A percentile compares a stretch with the other conserved stretches of the same genome.
phyloP scores from a whole-genome alignment of 1,284 basidiomycete species.

The Mycosarcoma maydis region DNA sequence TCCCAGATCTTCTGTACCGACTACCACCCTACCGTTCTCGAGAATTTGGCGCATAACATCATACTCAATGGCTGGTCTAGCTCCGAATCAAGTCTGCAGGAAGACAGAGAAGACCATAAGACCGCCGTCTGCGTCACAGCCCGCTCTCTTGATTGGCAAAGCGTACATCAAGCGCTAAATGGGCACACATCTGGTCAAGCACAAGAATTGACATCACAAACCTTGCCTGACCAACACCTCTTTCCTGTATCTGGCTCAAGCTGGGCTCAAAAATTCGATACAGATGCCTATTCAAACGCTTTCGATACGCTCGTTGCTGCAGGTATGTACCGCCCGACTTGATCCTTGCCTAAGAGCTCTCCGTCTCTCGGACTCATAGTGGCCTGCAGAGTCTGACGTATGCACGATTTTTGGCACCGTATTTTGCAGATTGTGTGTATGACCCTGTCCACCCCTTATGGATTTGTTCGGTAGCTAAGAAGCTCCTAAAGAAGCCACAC shows the following conservation, averaged over 20 bases:
- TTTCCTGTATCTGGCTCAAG: not conserved
- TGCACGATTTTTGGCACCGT: too few species aligned
- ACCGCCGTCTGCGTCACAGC: conserved; percentile 5
- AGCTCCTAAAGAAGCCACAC: conserved; percentile 16
- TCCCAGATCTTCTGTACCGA: conserved; percentile 49
- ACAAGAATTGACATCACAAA: conserved; percentile 46
- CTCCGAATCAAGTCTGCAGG: not conserved
- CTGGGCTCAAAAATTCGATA: conserved; percentile 11
- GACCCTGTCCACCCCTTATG: conserved; percentile 56
- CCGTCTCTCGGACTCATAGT: not conserved
- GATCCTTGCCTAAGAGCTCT: too few species aligned
- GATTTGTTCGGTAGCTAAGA: conserved; percentile 56
- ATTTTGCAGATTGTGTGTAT: conserved; percentile 62
- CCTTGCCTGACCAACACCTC: conserved; percentile 29
- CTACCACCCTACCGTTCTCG: conserved; percentile 56
- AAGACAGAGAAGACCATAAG: not conserved
- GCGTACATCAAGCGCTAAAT: conserved; percentile 18
- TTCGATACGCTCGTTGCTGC: conserved; percentile 58
- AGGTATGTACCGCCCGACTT: conserved; percentile 16
- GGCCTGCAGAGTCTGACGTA: not conserved
- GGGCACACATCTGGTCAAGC: not conserved
- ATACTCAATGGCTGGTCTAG: conserved; percentile 30
- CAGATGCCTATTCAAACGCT: not conserved
- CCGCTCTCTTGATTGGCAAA: conserved; percentile 57
- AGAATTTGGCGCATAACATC: conserved; percentile 52